These are phyloP conservation scores for Rhodosporidiobolus sp. DNA, from an alignment of 768 basidiomycete genomes.

Conservation along the genomic window DNA sequence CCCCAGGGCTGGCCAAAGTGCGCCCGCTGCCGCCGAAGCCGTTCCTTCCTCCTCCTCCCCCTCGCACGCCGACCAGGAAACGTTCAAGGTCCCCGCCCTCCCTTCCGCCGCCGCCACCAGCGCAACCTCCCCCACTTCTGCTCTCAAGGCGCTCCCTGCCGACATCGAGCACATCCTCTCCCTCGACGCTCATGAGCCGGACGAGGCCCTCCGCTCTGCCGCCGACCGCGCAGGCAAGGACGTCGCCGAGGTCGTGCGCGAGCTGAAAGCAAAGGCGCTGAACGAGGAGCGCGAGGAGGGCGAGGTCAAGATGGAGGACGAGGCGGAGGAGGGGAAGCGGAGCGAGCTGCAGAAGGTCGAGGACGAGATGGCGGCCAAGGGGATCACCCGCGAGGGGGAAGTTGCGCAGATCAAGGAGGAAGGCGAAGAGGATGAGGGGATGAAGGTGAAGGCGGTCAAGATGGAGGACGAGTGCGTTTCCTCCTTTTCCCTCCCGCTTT, in stretches of 20 bases:
- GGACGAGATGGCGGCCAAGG: conserved; percentile 31
- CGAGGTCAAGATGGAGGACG: not conserved
- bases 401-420: not conserved
- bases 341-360: conserved; percentile 19
- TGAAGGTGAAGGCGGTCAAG: conserved; percentile 1
- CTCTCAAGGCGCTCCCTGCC: conserved; percentile 28
- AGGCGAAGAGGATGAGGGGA: not conserved
- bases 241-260: conserved; percentile 21
- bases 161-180: conserved; percentile 40
- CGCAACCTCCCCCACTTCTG: conserved; percentile 6
- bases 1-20: too few relatives aligned
- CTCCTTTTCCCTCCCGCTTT: not conserved
- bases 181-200: conserved; percentile 29
- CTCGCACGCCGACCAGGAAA: not conserved
- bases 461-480: conserved; percentile 24
- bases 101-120: conserved; percentile 5
- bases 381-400: conserved; percentile 13
- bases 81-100: conserved; percentile 34
- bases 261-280: conserved; percentile 24
- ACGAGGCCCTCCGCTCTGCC: conserved; percentile 10
- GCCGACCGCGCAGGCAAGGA: conserved; percentile 3
- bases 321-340: not conserved
- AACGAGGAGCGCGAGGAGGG: not conserved
- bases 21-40: not conserved
- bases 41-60: not conserved